Conservation (phyloP, 768 basidiomycete species). For the Sistotremastrum suecicum region DNA sequence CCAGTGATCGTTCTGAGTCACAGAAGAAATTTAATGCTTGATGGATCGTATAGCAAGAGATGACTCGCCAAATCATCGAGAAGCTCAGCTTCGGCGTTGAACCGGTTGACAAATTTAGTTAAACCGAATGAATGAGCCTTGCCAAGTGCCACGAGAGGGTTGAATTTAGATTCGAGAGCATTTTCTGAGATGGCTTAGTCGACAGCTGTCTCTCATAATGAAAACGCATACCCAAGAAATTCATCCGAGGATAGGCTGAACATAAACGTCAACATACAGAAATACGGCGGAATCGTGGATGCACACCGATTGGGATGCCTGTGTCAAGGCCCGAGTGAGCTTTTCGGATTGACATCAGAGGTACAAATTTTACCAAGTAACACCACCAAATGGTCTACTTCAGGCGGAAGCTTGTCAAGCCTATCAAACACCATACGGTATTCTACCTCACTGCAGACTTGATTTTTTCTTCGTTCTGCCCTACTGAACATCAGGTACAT, state of each 20-base stretch:
- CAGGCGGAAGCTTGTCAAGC: slow-evolving; percentile 41
- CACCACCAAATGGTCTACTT: slow-evolving; percentile 71
- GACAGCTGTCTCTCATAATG: not conserved
- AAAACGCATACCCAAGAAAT: slow-evolving; percentile 48
- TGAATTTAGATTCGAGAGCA: slow-evolving; percentile 66
- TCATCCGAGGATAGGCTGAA: slow-evolving; percentile 85
- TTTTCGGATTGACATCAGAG: slow-evolving; percentile 1
- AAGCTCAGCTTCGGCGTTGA: slow-evolving; percentile 85
- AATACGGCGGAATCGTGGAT: not conserved
- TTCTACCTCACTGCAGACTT: slow-evolving; percentile 61
- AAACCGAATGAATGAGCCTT: slow-evolving; percentile 52
- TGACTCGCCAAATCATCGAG: slow-evolving; percentile 72
- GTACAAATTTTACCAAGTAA: slow-evolving; percentile 43
- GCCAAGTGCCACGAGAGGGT: slow-evolving; percentile 70
- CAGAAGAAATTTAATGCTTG: not conserved
- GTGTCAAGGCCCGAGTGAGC: not conserved
- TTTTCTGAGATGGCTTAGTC: slow-evolving; percentile 17
- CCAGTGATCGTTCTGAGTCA: slow-evolving; percentile 76
- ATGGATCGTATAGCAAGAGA: not conserved
- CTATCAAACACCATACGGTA: slow-evolving; percentile 63
- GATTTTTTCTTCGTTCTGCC: slow-evolving; percentile 71
- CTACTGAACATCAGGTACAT: slow-evolving; percentile 26
- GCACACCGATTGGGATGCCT: slow-evolving; percentile 1
- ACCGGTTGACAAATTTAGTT: slow-evolving; percentile 76
- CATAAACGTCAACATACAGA: slow-evolving; percentile 6